Evolutionary conservation across 2,329 filamentous ascomycete species (phyloP), one percentile per base, ranked within the genome.

Genomic region (Phialophora chinensis): DNA sequence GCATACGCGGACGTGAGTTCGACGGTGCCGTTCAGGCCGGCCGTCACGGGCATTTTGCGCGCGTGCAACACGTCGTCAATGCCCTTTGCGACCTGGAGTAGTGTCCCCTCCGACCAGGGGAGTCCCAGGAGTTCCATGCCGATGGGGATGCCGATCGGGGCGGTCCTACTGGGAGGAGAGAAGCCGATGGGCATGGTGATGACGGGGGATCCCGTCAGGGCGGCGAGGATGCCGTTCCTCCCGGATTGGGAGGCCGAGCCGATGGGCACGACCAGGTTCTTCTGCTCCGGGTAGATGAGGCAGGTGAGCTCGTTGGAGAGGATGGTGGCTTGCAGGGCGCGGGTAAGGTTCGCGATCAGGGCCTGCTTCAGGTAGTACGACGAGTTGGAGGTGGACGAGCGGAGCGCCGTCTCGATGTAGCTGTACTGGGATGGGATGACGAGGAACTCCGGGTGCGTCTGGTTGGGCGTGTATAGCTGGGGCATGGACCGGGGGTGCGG

Each of bases 231-330:
- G 2, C 85, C 85, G 69, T 87, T 90, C 2, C 88, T 79, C 0
- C 87, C 87, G n/a, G 78, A 78, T 75, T 90, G 88, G 0, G 81
- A 84, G 0, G 83, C 79, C 0, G 82, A 81, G 2, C 86, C 87
- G 27, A 88, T 75, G 54, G 83, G 82, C 2, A 88, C 86, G 5
- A 88, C 86, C 1, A 90, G 81, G 62, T 88, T 88, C 72, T 83
- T 84, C 72, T 90, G 88, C 73, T 90, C 84, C 0, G 88, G 87
- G 74, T 90, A 90, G 71, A 89, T 83, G 42, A 90, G 71, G 0
- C 84, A 87, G 72, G 88, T 84, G 14, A 90, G 78, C 0, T 75
- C 66, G 68, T 86, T 77, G 0, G 72, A 64, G 0, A 76, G 73
- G 66, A 90, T 87, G 0, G 85, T 86, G 2, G 75, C 67, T n/a